These are phyloP conservation scores for Penicillium coffeae DNA, from an alignment of 495 filamentous ascomycete genomes.

Conservation along the genomic window DNA sequence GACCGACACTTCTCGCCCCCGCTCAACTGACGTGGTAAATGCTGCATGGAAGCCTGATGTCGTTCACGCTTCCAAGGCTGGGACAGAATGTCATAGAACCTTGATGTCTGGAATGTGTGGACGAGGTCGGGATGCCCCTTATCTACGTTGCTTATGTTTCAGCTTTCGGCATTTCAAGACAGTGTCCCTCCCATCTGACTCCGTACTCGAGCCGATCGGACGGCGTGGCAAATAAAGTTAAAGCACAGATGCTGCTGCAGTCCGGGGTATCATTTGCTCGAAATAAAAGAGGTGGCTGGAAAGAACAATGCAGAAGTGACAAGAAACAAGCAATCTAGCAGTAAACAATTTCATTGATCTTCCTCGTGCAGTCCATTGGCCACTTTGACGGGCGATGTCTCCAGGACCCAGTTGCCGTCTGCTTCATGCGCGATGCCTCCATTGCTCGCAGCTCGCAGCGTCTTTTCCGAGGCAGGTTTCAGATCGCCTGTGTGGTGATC, in stretches of 20 bases:
- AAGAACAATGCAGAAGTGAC: not conserved
- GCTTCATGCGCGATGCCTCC: constrained; percentile 63
- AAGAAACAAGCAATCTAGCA: not conserved
- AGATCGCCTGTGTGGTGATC: constrained; percentile 66
- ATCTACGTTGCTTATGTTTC: not conserved
- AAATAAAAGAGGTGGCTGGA: too few relatives aligned
- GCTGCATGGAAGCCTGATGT: constrained; percentile 22
- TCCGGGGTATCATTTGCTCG: constrained; percentile 1
- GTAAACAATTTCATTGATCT: not conserved
- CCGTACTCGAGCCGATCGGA: not conserved
- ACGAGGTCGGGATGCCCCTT: too few relatives aligned
- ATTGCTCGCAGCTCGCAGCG: constrained; percentile 54
- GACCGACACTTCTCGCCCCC: constrained; percentile 13
- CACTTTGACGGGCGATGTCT: constrained; percentile 34
- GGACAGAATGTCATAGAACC: not conserved
- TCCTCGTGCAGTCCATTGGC: constrained; percentile 25
- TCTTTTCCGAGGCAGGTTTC: constrained; percentile 49
- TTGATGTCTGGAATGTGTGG: too few relatives aligned
- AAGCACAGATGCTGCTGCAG: not conserved
- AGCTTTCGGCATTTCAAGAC: not conserved
- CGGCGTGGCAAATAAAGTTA: not conserved
- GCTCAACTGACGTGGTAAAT: constrained; percentile 14
- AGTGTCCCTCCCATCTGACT: not conserved
- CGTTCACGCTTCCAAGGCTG: not conserved
- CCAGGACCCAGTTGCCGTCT: constrained; percentile 43